These are phyloP conservation scores for Bipolaris cookei DNA, from an alignment of 2,329 filamentous ascomycete genomes.

Conservation along the genomic window DNA sequence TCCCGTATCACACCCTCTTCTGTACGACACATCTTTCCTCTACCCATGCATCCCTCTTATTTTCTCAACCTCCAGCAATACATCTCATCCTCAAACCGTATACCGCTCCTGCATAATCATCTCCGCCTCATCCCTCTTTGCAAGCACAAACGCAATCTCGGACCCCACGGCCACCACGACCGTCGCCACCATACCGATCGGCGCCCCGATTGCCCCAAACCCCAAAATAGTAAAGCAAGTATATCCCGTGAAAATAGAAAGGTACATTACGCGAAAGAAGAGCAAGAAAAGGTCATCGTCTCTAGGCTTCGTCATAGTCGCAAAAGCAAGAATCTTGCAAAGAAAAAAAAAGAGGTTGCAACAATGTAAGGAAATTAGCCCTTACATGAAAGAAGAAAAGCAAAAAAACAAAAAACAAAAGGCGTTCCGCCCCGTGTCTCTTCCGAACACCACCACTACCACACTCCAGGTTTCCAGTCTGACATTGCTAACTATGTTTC, in stretches of 20 bases:
- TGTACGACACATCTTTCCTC: no score
- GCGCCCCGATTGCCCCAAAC: slow-evolving; percentile 18
- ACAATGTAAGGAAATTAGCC: background rate
- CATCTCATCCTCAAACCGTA: slow-evolving; percentile 6
- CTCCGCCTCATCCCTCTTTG: slow-evolving; percentile 11
- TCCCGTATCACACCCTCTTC: no score
- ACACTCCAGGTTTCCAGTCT: no score
- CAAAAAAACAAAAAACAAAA: background rate
- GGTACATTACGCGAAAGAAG: slow-evolving; percentile 22
- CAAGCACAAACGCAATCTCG: slow-evolving; percentile 17
- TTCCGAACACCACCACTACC: no score
- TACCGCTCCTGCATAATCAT: slow-evolving; percentile 12
- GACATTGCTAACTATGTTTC: background rate
- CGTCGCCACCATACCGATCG: slow-evolving; percentile 18
- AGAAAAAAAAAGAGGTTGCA: background rate
- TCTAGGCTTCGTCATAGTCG: slow-evolving; percentile 9
- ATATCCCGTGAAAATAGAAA: slow-evolving; percentile 21
- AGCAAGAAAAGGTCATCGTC: slow-evolving; percentile 19
- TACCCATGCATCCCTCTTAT: background rate
- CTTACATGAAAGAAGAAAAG: background rate
- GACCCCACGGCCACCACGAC: slow-evolving; percentile 19
- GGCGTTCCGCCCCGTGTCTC: background rate
- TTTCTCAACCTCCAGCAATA: background rate
- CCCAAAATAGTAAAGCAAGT: slow-evolving; percentile 23
- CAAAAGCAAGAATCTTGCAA: background rate